These are phyloP conservation scores for Dipodascus geniculatus DNA, from an alignment of 805 yeast species.

Conservation along the genomic window DNA sequence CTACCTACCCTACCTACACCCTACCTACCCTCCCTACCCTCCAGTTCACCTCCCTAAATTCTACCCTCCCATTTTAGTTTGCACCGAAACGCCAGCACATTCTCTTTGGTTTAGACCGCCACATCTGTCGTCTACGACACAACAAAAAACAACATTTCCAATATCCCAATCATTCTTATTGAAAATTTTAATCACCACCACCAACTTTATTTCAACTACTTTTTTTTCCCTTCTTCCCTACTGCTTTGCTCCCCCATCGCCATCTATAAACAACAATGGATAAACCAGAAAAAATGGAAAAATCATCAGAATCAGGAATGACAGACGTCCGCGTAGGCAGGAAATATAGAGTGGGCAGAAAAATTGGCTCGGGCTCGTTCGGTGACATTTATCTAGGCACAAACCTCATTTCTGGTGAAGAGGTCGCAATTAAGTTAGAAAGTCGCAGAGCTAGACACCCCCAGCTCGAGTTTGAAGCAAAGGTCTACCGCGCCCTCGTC, in stretches of 20 bases:
- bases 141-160: not conserved
- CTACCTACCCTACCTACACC: no score
- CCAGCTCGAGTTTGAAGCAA: slow-evolving; percentile 91
- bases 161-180: not conserved
- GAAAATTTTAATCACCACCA: slow-evolving; percentile 1
- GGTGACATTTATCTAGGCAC: slow-evolving; percentile 91
- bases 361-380: slow-evolving; percentile 94
- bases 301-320: not conserved
- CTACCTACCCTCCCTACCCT: no score
- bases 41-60: no score
- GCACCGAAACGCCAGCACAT: slow-evolving; percentile 1
- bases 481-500: slow-evolving; percentile 84
- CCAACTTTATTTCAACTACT: not conserved
- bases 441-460: slow-evolving; percentile 88
- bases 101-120: not conserved
- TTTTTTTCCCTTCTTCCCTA: not conserved
- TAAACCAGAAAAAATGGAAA: not conserved
- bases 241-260: not conserved
- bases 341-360: slow-evolving; percentile 86
- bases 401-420: slow-evolving; percentile 91
- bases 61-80: no score
- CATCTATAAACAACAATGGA: no score
- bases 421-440: slow-evolving; percentile 93
- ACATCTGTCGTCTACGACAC: no score
- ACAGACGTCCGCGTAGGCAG: slow-evolving; percentile 85